phyloP scores from a whole-genome alignment of 805 yeast species.

The Wickerhamiella occidentalis region DNA sequence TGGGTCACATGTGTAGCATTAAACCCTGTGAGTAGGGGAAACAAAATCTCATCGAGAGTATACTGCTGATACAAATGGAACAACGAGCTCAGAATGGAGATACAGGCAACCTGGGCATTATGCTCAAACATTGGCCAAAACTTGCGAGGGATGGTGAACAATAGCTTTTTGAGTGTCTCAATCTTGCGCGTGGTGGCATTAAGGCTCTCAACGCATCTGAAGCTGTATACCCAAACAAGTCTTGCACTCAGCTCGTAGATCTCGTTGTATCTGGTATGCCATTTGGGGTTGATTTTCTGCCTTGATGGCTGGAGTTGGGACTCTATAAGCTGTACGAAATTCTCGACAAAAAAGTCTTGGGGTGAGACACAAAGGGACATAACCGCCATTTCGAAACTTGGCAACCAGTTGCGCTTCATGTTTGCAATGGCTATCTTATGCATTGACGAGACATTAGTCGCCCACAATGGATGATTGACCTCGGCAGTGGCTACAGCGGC shows the following conservation, averaged over 20 bases:
- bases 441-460: conserved; percentile 58
- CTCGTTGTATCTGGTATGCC: conserved; percentile 37
- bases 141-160: conserved; percentile 48
- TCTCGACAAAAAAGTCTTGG: conserved; percentile 51
- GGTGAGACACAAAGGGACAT: conserved; percentile 74
- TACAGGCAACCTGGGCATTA: conserved; percentile 48
- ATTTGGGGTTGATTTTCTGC: conserved; percentile 51
- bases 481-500: conserved; percentile 87
- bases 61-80: conserved; percentile 73
- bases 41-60: conserved; percentile 62
- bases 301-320: conserved; percentile 32
- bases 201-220: conserved; percentile 75
- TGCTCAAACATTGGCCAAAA: conserved; percentile 65
- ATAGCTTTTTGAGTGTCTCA: conserved; percentile 45
- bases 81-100: conserved; percentile 61
- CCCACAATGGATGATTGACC: conserved; percentile 93
- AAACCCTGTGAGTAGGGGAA: conserved; percentile 43
- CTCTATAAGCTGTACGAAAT: conserved; percentile 66
- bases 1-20: conserved; percentile 19
- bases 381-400: conserved; percentile 53
- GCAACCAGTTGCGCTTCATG: conserved; percentile 48
- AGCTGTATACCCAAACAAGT: conserved; percentile 79
- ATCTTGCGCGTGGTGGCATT: conserved; percentile 75
- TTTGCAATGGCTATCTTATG: conserved; percentile 39
- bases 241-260: conserved; percentile 57